These are phyloP conservation scores for Ceratocystis alfenasii DNA, from an alignment of 2,329 filamentous ascomycete species.

Conservation along the genomic window DNA sequence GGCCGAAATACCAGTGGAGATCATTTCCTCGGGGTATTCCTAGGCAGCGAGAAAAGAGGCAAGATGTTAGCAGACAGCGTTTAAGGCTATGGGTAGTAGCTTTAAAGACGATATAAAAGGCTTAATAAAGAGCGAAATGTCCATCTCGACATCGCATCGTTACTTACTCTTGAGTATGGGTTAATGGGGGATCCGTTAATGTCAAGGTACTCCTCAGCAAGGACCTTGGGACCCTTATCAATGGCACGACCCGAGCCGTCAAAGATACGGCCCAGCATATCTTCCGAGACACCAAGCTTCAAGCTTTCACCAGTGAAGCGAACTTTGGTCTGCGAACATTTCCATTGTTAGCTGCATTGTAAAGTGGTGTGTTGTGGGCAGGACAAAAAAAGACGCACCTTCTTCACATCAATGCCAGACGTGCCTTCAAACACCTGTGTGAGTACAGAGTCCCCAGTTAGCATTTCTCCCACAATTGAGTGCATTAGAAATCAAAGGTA, in stretches of 20 bases:
- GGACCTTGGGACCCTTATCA: slow-evolving; percentile 95
- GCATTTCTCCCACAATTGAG: neutral
- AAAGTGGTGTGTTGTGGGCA: neutral
- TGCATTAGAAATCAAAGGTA: neutral
- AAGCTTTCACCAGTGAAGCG: slow-evolving; percentile 94
- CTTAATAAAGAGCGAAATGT: neutral
- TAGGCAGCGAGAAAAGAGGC: slow-evolving; percentile 29
- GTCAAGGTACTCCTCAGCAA: slow-evolving; percentile 95
- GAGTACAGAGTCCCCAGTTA: slow-evolving; percentile 7
- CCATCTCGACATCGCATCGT: neutral
- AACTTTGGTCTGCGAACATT: slow-evolving; percentile 65
- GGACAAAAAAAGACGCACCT: slow-evolving; percentile 45
- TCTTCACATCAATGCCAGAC: slow-evolving; percentile 95
- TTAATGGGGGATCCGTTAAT: slow-evolving; percentile 99
- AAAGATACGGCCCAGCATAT: slow-evolving; percentile 98
- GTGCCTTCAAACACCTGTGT: slow-evolving; percentile 94
- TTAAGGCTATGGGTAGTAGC: neutral
- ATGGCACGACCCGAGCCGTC: slow-evolving; percentile 96
- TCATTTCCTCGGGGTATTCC: slow-evolving; percentile 99
- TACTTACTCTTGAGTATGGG: slow-evolving; percentile 79
- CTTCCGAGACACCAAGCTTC: slow-evolving; percentile 97
- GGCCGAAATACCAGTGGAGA: slow-evolving; percentile 96
- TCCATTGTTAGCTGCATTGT: slow-evolving; percentile 25
- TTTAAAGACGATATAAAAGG: neutral
- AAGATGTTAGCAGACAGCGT: neutral